Evolutionary conservation across 352 stramenopile genomes (phyloP), one percentile per base, ranked within the genome.

Genomic region (Phytophthora podocarpi): DNA sequence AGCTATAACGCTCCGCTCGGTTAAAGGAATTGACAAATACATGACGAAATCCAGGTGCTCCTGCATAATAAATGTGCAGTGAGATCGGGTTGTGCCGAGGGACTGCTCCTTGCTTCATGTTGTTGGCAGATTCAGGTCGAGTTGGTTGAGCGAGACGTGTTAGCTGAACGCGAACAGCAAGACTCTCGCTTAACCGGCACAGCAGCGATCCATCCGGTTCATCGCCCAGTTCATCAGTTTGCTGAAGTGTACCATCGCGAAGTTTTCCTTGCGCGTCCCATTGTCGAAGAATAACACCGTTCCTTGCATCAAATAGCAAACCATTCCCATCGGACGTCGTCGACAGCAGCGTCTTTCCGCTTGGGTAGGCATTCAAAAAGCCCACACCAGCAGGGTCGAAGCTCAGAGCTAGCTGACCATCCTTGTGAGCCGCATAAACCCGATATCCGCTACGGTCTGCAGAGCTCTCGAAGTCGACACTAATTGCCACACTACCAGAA

Each of bases 331-430:
- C 68, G 1, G 77, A 88, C 5, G 82, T 89, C 10, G 84, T 93
- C 10, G 82, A 93, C 5, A 93, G 56, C 52, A 93, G 72, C 53
- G 80, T 89, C 13, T 79, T 75, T 9, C 84, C 82, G n/a, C 76
- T 90, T 21, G 84, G 80, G 26, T 91, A 78, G 46, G 90, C 89
- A 52, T 93, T 93, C 49, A 91, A 74, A 34, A 93, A 91, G 12
- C 84, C 84, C 0, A 91, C 84, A 26, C 84, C 84, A 5, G 51
- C 47, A 2, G 74, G 59, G 34, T 91, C 82, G 26, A 93, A 86
- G 40, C 81, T 93, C 24, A 93, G 51, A 18, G 78, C 76, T 39
- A 93, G 72, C 6, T 66, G 64, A 0, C 82, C 80, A 51, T 93
- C 84, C 36, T 85, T 89, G 49, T 90, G 83, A 7, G 80, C 78